Evolutionary conservation across 2,329 filamentous ascomycete genomes (phyloP).

Genomic region (Xylaria hypoxylon): DNA sequence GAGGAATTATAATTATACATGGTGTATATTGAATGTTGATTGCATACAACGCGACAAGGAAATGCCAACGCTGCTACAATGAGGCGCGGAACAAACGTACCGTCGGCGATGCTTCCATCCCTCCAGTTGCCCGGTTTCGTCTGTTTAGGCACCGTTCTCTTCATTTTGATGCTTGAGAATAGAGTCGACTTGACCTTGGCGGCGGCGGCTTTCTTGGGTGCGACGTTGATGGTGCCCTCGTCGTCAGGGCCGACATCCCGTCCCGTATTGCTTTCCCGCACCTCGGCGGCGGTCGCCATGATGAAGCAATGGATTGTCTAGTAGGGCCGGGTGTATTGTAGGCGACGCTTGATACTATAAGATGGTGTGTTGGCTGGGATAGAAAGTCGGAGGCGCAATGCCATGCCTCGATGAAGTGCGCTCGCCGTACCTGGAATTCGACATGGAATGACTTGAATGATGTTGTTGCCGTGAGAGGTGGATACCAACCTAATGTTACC

Average conservation of each 20-base stretch:
- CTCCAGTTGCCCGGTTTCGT: conserved; percentile 78
- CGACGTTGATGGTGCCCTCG: conserved; percentile 72
- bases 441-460: conserved; percentile 6
- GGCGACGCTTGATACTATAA: background rate
- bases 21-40: no score
- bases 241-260: conserved; percentile 56
- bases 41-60: background rate
- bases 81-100: conserved; percentile 55
- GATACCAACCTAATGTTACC: background rate
- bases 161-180: conserved; percentile 65
- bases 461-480: background rate
- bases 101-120: conserved; percentile 72
- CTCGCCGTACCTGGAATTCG: background rate
- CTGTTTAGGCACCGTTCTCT: conserved; percentile 71
- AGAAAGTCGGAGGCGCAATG: background rate
- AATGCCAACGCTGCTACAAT: background rate
- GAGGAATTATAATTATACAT: background rate
- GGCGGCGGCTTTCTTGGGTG: conserved; percentile 63
- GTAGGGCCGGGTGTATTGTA: background rate
- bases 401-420: background rate
- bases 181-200: conserved; percentile 59
- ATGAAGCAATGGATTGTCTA: conserved; percentile 13
- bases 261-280: conserved; percentile 45
- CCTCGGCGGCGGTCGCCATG: conserved; percentile 47
- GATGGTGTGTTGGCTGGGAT: background rate